Base-by-base conservation (phyloP, 164 flowering plant genomes). In the Akebia trifoliata region DNA sequence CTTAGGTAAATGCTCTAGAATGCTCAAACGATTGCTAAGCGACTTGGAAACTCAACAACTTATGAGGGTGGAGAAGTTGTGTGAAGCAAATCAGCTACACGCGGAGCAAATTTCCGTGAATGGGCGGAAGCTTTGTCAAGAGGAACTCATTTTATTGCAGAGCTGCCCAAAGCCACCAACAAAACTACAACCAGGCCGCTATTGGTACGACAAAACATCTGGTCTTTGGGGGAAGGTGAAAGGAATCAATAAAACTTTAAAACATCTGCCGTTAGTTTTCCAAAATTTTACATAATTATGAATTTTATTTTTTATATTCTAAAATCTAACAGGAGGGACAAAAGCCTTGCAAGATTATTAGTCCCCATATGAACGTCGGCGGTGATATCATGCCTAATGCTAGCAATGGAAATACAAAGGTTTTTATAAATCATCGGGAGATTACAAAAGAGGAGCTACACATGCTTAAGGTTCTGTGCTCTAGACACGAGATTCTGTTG, bases 171-270 rank as follows among this genome's bases (percentile, higher is more conserved):
- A 78, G 69, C 96, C 99, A 18, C 99, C 99, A 9, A 78, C 76
- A 73, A 86, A 88, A 75, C 61, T 94, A 38, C 86, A 86, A 64
- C 99, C 99, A 0, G 99, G 97, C 38, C 79, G 79, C 42, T 94
- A 94, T 75, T 94, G 99, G 99, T 94, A 94, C 61, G 99, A 94
- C 63, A 86, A 86, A 78, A 96, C 83, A 57, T 94, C 99, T 38
- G 99, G 99, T 43, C 76, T 90, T 54, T 94, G 99, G 99, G 99
- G 99, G 74, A 94, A 90, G 99, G 99, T 94, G 69, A 81, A n/a
- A n/a, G n/a, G n/a, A n/a, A 29, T 37, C 20, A n/a, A n/a, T n/a
- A n/a, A n/a, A n/a, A n/a, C n/a, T n/a, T n/a, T n/a, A n/a, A n/a
- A n/a, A n/a, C n/a, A n/a, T n/a, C n/a, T n/a, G n/a, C n/a, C n/a